Evolutionary conservation across 208 protist genomes (phyloP), one percentile per base, ranked within the genome.

Genomic region (Angomonas desouzai): DNA sequence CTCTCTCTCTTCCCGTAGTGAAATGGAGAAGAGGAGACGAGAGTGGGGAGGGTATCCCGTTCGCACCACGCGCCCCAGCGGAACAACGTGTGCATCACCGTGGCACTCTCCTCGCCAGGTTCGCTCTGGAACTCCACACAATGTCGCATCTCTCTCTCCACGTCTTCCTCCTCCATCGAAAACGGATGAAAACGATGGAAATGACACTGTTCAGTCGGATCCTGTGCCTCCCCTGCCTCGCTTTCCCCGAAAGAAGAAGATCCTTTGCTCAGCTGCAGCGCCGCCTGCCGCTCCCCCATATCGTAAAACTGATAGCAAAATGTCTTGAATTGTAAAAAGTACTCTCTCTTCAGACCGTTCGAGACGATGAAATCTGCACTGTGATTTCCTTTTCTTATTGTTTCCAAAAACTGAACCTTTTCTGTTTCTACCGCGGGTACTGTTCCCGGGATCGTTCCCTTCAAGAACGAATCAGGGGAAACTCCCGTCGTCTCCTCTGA

Each of bases 261-360:
- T n/a, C n/a, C n/a, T n/a, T 43, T 43, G 36, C 6, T 51, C 9
- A 51, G 10, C n/a, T 36, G 55, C 4, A 10, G 55, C 20, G n/a
- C 20, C 1, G 55, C 23, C n/a, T 60, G 29, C 2, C 2, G n/a
- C 22, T 27, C 2, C 13, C 18, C 43, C 20, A 56, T 22, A 4
- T 65, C 60, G 18, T 55, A 38, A 1, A 55, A 28, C 18, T 79
- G 67, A 56, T 66, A 73, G 67, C 69, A 80, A 57, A 65, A 72
- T 1, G 74, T 78, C 55, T 65, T 58, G 32, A 80, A 81, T 34
- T 73, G 40, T 2, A 85, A 62, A 55, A 38, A 69, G 11, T 65
- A 62, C 20, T 81, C 74, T 1, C 78, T 63, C 28, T 27, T 57
- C 56, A 80, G 45, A 2, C 78, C 78, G 27, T 22, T 9, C 4